Evolutionary conservation across 2,329 filamentous ascomycete genomes (phyloP), one percentile per base, ranked within the genome.

Genomic region (Aspergillus intermedius): DNA sequence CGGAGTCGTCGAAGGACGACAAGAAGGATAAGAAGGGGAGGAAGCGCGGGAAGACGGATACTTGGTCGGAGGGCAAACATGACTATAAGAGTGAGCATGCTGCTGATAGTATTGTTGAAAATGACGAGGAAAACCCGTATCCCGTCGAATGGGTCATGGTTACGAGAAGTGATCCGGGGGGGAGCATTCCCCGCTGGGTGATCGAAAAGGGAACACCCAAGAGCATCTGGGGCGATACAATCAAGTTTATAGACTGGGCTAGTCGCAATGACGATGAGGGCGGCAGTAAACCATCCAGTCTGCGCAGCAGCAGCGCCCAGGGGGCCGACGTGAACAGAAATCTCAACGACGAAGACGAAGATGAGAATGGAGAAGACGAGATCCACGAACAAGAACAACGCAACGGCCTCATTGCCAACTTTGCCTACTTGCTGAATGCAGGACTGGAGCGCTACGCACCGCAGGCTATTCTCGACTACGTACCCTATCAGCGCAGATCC

Each of bases 91-190:
- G 22, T 37, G 42, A 42, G 17, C 39, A 47, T n/a, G 19, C 25
- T 13, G 42, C n/a, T 15, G 48, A 9, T 34, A 25, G 34, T 17
- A 53, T 49, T 42, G 55, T 63, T 1, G 67, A 70, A n/a, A 74
- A 79, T 30, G 69, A 73, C 2, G 80, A 83, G 54, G 67, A 71
- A 7, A 84, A 84, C 55, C 82, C 71, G 7, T 84, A 84, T 54
- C 82, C 83, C 0, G 78, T 95, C 1, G 90, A 95, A 66, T 95
- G 90, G 90, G 80, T 93, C 52, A 95, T 95, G 90, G 82, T 95
- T 15, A 95, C 89, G 1, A 78, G 90, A 44, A 91, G 87, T 64
- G 89, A 95, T 59, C 89, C 90, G 3, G 90, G 90, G 9, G 90
- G 90, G 46, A 91, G 83, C 50, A 90, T 95, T 15, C 90, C 90